Evolutionary conservation across 2,329 filamentous ascomycete species (phyloP), one percentile per base, ranked within the genome.

Genomic region (Aspergillus costaricaensis): DNA sequence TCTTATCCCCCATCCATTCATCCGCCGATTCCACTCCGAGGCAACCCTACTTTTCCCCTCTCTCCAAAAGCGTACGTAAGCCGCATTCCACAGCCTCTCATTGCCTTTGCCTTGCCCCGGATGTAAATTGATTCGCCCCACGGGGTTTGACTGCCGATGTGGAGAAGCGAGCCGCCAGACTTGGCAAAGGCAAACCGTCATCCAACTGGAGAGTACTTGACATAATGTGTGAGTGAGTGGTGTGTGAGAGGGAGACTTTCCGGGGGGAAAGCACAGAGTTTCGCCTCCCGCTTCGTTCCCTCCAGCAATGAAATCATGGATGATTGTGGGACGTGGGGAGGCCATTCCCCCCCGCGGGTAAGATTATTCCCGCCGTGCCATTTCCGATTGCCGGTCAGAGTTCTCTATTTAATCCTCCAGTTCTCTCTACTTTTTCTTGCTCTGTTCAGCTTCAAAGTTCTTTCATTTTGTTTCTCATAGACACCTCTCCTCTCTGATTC

Each of bases 321-420:
- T 17, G 27, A 50, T 64, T 58, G 63, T 65, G 63, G 63, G 63
- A 59, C 50, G 63, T 65, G 63, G 62, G 55, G 63, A 61, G 7
- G 44, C 52, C 47, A 52, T 32, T 36, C 52, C 21, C 48, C 49
- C 15, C 12, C 8, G 4, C 60, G 64, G 64, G 23, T 63, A 64
- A 66, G 36, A 50, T 51, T 55, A 57, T 47, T 53, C 17, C 64
- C 64, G 62, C 58, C n/a, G 10, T 44, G 8, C 15, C 19, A 27
- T 19, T 4, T 12, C 39, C 39, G 53, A 47, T 43, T 47, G 39
- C 53, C 53, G 53, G 53, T 44, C n/a, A 36, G 53, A 39, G 25
- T 19, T 55, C 27, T 43, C 52, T 49, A 59, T 44, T 52, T 52
- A 52, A 48, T 39, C 25, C 36, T 32, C 47, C 47, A 50, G 10